Base-by-base conservation (phyloP, 208 protist genomes). In the Acanthamoeba sp. region DNA sequence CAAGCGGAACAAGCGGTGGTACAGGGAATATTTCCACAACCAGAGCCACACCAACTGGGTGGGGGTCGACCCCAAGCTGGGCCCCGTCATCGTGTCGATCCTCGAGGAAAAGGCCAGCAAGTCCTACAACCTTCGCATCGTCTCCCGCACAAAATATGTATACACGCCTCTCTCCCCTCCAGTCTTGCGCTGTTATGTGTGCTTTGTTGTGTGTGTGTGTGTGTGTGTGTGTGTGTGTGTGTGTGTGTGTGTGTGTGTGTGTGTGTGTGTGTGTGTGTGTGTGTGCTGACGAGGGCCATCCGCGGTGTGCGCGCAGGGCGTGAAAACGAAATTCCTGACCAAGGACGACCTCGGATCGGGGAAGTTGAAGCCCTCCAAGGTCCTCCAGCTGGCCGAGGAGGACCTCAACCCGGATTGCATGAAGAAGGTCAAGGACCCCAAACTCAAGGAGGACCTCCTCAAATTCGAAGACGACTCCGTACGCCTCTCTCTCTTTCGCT, bases 1-100 rank as follows among this genome's bases (percentile, higher is more conserved):
- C 64, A 73, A 73, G 16, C 64, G 64, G 34, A 73, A 73, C 64
- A 73, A 73, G 64, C 64, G 64, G 64, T 73, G 64, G 64, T 73
- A 73, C 29, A n/a, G 64, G 64, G 64, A 73, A 73, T 73, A 73
- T 73, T 73, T 73, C 64, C 64, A 73, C 64, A 73, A 73, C 64
- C 64, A 73, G 34, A 73, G 27, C 64, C 64, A 73, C 64, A 73
- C 64, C 27, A 73, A 73, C 64, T 73, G 27, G 18, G 64, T 73
- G 32, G 64, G 64, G n/a, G 34, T 73, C 32, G 64, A 73, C 29
- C 64, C 64, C 64, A 73, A 73, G 34, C 64, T 73, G n/a, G 64
- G 64, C 12, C 64, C 64, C 32, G 64, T 73, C 64, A 73, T 73
- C 34, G 64, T 73, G 16, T 73, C 64, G 27, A 73, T 73, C 29